These are phyloP conservation scores for Lactarius tabidus DNA, from an alignment of 768 basidiomycete species.

Conservation along the genomic window DNA sequence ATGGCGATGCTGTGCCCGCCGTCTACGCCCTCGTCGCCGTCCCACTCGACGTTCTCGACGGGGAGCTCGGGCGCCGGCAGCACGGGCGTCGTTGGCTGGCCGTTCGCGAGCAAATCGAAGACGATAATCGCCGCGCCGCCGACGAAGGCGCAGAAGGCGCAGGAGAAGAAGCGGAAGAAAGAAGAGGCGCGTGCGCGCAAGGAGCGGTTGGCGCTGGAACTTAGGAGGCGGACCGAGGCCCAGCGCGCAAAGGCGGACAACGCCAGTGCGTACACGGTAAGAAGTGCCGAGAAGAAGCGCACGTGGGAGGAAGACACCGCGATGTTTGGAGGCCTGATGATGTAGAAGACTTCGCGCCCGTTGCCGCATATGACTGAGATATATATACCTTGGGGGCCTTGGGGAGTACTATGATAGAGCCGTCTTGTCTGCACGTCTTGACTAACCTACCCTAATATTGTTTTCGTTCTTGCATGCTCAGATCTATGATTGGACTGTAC, in stretches of 20 bases:
- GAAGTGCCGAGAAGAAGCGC: constrained; percentile 6
- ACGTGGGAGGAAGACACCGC: constrained; percentile 25
- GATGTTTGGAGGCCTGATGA: constrained; percentile 25
- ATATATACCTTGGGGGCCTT: not conserved
- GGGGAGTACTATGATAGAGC: not conserved
- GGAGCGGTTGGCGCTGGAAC: constrained; percentile 43
- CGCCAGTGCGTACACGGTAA: not conserved
- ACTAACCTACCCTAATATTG: not conserved
- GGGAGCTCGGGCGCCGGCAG: not conserved
- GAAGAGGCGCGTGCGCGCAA: constrained; percentile 38
- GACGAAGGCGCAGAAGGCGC: constrained; percentile 29
- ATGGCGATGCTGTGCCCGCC: not conserved
- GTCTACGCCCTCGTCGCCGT: not conserved
- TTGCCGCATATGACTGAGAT: not conserved
- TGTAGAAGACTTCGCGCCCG: not conserved
- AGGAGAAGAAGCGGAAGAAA: constrained; percentile 43
- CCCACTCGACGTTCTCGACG: not conserved
- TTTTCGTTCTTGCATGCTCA: not conserved
- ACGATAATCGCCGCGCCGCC: not conserved
- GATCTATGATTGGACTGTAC: not conserved
- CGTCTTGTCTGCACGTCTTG: not conserved
- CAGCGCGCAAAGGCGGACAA: constrained; percentile 27
- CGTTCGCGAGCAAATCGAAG: constrained; percentile 1
- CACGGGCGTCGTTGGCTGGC: not conserved
- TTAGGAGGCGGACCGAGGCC: constrained; percentile 38